Base-by-base conservation (phyloP, 73 alveolate genomes). In the Stentor roeselii region DNA sequence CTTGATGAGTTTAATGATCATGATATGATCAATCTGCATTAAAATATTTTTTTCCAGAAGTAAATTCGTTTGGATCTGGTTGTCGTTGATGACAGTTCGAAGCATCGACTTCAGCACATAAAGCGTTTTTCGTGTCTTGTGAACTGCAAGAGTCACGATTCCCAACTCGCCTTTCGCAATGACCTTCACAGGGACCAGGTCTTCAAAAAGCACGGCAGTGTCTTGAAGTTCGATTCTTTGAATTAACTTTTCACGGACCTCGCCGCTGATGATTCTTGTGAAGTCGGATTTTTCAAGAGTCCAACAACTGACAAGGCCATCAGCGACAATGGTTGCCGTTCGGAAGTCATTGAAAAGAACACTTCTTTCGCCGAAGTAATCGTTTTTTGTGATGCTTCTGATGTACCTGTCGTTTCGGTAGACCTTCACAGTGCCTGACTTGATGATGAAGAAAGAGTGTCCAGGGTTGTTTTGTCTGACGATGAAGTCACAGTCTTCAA, bases 141-240 rank as follows among this genome's bases (percentile, higher is more conserved):
- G 88, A 61, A 85, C 86, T 37, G 89, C 93, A 60, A 93, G 86
- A 86, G 86, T 91, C 27, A 93, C 96, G 6, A 61, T 60, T n/a
- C 98, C 98, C 67, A 92, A 90, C 39, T 86, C 58, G 3, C 98
- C 98, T 11, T 74, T 39, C n/a, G 95, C 98, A 36, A 94, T 40
- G 60, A 83, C 83, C 41, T 88, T 90, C 41, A 60, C 36, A 59
- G 82, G 60, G 4, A 61, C 32, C 60, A 94, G 86, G 83, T 94
- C 96, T 37, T 89, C 84, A 38, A 94, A 84, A 60, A 82, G 83
- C 6, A 88, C 75, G 36, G 82, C 60, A 39, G 87, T 86, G 67
- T 87, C 92, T 76, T 86, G 88, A 38, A 90, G 78, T 78, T 78
- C 86, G 32, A 88, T 76, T 90, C 95, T 90, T 59, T 83, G 90